phyloP scores from a whole-genome alignment of 2,329 filamentous ascomycete species.

The Hypoxylon sp. region DNA sequence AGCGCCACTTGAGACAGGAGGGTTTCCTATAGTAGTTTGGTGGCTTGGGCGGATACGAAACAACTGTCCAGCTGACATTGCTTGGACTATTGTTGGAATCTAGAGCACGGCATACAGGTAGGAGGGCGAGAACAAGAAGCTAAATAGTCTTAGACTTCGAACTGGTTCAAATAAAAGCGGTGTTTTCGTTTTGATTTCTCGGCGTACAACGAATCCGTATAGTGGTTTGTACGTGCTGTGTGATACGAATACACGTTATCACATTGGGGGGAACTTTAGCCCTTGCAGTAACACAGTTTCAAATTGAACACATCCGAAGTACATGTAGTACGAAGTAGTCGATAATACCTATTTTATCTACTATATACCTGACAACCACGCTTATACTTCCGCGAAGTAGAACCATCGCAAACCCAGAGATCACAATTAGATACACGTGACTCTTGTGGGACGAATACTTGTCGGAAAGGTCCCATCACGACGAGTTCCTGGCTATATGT shows the following conservation, averaged over 20 bases:
- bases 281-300: neutral
- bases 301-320: neutral
- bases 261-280: neutral
- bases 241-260: neutral
- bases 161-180: neutral
- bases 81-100: neutral
- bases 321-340: neutral
- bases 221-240: neutral
- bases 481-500: neutral
- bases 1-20: neutral
- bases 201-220: neutral
- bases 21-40: neutral
- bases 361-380: neutral
- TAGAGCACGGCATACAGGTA: neutral
- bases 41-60: neutral
- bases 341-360: neutral
- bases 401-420: neutral
- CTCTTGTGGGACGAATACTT: neutral
- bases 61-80: neutral
- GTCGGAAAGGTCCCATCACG: neutral
- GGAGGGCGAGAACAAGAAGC: neutral
- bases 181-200: slow-evolving; percentile 2
- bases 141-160: neutral
- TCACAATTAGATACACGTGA: neutral
- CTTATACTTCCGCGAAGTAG: neutral